Conservation (phyloP, 371 early-diverging fungal species). For the Lichtheimia corymbifera region DNA sequence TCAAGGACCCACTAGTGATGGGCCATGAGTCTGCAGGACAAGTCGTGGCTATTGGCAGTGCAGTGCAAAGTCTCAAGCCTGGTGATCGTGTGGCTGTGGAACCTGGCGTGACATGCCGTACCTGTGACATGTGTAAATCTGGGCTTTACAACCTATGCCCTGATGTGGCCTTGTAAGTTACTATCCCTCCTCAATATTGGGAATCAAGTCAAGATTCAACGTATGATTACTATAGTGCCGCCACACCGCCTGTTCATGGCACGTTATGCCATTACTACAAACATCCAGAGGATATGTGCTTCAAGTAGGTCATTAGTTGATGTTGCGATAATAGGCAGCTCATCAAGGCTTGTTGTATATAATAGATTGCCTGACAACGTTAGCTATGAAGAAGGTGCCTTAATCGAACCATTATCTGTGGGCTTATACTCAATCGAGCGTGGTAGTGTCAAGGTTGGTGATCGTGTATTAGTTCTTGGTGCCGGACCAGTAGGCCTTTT, state of each 20-base stretch:
- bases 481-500: constrained; percentile 48
- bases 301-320: constrained; percentile 31
- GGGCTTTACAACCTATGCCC: constrained; percentile 53
- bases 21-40: constrained; percentile 82
- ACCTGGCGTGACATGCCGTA: constrained; percentile 70
- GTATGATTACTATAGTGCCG: constrained; percentile 28
- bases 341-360: not conserved
- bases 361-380: constrained; percentile 45
- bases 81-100: constrained; percentile 70
- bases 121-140: constrained; percentile 50
- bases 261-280: constrained; percentile 45
- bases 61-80: constrained; percentile 53
- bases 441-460: constrained; percentile 63
- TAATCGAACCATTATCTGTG: constrained; percentile 47
- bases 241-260: constrained; percentile 53
- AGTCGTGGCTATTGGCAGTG: constrained; percentile 56
- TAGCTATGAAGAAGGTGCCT: constrained; percentile 58
- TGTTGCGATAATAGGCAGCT: not conserved
- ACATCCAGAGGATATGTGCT: constrained; percentile 47
- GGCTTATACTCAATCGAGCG: constrained; percentile 55
- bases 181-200: not conserved
- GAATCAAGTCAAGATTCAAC: not conserved
- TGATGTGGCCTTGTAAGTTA: constrained; percentile 39
- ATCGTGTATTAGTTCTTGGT: constrained; percentile 53
- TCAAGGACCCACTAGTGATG: constrained; percentile 58